Evolutionary conservation across 2,329 filamentous ascomycete species (phyloP), one percentile per base, ranked within the genome.

Genomic region (Cytospora piceae): DNA sequence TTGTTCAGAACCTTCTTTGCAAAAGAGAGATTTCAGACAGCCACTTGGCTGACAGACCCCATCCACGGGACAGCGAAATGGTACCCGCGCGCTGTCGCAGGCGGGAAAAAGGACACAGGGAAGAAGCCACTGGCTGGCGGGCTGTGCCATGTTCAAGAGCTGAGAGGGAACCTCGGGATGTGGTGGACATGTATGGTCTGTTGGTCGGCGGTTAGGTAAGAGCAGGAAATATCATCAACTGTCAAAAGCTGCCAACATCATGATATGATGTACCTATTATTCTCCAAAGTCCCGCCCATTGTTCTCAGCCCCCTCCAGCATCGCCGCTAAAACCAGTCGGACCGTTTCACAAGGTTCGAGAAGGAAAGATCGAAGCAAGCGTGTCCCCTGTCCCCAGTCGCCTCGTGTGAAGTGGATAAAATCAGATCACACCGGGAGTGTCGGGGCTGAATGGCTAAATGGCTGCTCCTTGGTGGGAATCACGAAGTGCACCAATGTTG

Each of bases 11-110:
- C 11, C 4, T 32, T 52, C 39, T 49, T 34, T n/a, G 31, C n/a
- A 32, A 20, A 6, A 15, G 42, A 20, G 17, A 15, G 8, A 37
- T 17, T n/a, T 22, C 8, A 14, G 27, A 54, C 32, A 67, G 65
- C 61, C 58, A 65, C 57, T 58, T 52, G 63, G 34, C 63, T 62
- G 39, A 32, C 24, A 22, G 24, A 11, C 27, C 34, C 20, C 27
- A 27, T 29, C 27, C 27, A 29, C 5, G 27, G 27, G 27, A 29
- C 27, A 20, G 22, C 31, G 3, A 11, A 49, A n/a, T 27, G 34
- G 7, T 64, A 59, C 32, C 62, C 62, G 62, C 55, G 62, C 62
- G 62, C 56, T 22, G 55, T 31, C 32, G 60, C 55, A 54, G 42
- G 61, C 55, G 58, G 34, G 51, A 42, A 54, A 42, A 32, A 63